Base-by-base conservation (phyloP, 805 yeast species). In the Candida coquimbonensis region DNA sequence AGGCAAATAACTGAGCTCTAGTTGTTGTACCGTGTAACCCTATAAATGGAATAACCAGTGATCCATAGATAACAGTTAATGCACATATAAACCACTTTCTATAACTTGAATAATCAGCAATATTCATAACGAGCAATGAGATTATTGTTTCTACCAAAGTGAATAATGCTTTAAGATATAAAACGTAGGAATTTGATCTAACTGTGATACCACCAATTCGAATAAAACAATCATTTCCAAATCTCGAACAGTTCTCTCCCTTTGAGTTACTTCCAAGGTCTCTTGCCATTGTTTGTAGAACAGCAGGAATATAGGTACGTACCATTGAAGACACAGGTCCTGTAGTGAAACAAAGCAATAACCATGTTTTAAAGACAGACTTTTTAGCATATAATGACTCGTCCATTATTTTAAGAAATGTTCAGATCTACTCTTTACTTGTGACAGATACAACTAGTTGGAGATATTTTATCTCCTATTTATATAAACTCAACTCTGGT, bases 281-380 rank as follows among this genome's bases (percentile, higher is more conserved):
- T 12, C 59, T 43, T 3, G 70, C 69, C 25, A 62, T 56, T 1
- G 73, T 64, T 52, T 69, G 73, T 27, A 69, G 60, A 0, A 60
- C 62, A 0, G 72, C 73, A 8, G 73, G 70, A 17, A 69, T 66
- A 47, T 69, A 69, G 1, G 70, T 61, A 44, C 69, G 56, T 5
- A 65, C 46, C 72, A 69, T 67, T 8, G 72, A 63, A 1, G 72
- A 62, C 0, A 67, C 70, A 2, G 73, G 73, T 2, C 74, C 74
- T 2, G 73, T 68, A 4, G 68, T 53, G 49, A 62, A 69, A 47
- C 73, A 68, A 7, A 69, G 47, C 7, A 67, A 52, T 3, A 69
- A 52, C 74, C 74, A 69, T 13, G 67, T 51, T 21, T 62, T 44
- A 43, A 51, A 64, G 7, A 55, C 49, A 6, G 53, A 49, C 37